Evolutionary conservation across 1,284 basidiomycete species (phyloP).

Genomic region (Ceratorhiza oryzae-sativae): DNA sequence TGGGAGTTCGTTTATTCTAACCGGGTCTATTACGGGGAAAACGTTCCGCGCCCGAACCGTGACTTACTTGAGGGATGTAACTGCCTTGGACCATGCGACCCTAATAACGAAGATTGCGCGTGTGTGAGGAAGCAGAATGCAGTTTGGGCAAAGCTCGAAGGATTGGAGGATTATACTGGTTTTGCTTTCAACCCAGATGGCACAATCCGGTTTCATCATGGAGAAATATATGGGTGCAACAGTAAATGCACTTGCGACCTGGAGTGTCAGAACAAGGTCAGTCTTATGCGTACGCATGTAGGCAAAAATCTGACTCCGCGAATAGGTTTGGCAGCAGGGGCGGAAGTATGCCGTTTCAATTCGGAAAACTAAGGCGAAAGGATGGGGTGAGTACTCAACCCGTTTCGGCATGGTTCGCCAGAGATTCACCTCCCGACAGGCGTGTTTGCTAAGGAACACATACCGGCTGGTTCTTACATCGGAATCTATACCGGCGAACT

Average conservation of each 20-base stretch:
- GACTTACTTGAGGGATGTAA: conserved; percentile 68
- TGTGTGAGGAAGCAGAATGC: conserved; percentile 68
- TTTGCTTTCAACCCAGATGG: conserved; percentile 73
- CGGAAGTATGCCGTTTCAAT: conserved; percentile 68
- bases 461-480: conserved; percentile 74
- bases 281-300: conserved; percentile 45
- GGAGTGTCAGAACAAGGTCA: conserved; percentile 81
- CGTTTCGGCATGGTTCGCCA: too few relatives aligned
- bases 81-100: conserved; percentile 76
- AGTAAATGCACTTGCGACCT: conserved; percentile 80
- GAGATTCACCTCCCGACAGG: too few relatives aligned
- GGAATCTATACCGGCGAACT: conserved; percentile 88
- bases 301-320: not conserved
- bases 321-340: conserved; percentile 82
- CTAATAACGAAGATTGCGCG: conserved; percentile 68
- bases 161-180: conserved; percentile 48
- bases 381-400: conserved; percentile 43
- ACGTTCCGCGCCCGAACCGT: conserved; percentile 70
- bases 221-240: conserved; percentile 89
- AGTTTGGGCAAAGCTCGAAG: conserved; percentile 47
- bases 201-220: conserved; percentile 58
- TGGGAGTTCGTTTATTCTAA: conserved; percentile 84
- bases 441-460: conserved; percentile 69
- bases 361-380: conserved; percentile 63
- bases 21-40: conserved; percentile 71